Conservation (phyloP, 208 protist species). For the Trypanosoma boissoni region DNA sequence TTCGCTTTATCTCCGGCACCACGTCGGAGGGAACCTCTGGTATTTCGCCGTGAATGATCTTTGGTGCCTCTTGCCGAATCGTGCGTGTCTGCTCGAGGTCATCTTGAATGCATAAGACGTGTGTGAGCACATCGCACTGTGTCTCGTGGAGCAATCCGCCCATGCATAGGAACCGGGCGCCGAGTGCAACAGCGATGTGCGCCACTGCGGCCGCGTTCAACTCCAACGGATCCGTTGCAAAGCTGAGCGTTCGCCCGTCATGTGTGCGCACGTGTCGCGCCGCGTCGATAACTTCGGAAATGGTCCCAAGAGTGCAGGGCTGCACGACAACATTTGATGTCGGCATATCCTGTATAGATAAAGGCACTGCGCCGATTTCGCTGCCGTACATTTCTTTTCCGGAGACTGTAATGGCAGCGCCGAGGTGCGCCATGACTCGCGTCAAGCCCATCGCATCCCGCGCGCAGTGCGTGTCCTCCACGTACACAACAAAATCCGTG, state of each 20-base stretch:
- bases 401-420: conserved; percentile 22
- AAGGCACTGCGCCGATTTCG: not conserved
- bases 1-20: conserved; percentile 68
- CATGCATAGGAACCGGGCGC: conserved; percentile 27
- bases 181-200: conserved; percentile 29
- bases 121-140: conserved; percentile 30
- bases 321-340: conserved; percentile 28
- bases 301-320: conserved; percentile 11
- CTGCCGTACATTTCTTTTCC: conserved; percentile 16
- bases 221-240: conserved; percentile 14
- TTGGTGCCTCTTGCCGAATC: conserved; percentile 17
- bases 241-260: conserved; percentile 20
- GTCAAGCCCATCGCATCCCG: conserved; percentile 43
- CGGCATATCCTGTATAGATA: conserved; percentile 20
- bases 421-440: conserved; percentile 43
- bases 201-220: conserved; percentile 14
- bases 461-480: conserved; percentile 69
- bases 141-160: conserved; percentile 21
- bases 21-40: conserved; percentile 24
- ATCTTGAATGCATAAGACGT: conserved; percentile 25
- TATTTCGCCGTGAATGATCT: conserved; percentile 15
- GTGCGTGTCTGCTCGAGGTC: conserved; percentile 9
- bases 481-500: conserved; percentile 38
- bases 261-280: conserved; percentile 11
- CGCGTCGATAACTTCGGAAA: conserved; percentile 14